Evolutionary conservation across 228 moss, liverwort and hornwort genomes (phyloP).

Genomic region (Sphagnum fallax): DNA sequence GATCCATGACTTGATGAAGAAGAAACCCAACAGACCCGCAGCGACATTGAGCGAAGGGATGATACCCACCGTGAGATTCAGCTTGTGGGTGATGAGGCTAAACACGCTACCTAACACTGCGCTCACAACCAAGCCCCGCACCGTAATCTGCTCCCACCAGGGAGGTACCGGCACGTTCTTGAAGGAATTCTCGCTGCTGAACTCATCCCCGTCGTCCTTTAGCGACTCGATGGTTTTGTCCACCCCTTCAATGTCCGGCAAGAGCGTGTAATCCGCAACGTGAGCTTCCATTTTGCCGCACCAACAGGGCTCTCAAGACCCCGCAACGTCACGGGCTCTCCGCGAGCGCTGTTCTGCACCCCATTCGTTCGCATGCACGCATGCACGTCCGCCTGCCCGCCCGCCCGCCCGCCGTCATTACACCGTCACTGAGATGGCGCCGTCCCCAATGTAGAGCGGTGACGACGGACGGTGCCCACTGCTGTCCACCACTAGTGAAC

Average conservation of each 20-base stretch:
- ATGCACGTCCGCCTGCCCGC: too few relatives aligned
- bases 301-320: background rate
- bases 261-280: background rate
- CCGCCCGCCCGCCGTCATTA: too few relatives aligned
- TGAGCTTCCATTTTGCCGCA: background rate
- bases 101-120: constrained; percentile 49
- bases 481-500: too few relatives aligned
- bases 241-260: constrained; percentile 5
- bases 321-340: background rate
- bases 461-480: too few relatives aligned
- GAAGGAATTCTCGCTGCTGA: constrained; percentile 24
- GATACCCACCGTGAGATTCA: constrained; percentile 68
- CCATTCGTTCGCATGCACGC: too few relatives aligned
- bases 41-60: constrained; percentile 87
- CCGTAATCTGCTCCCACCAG: constrained; percentile 81
- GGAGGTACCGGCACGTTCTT: constrained; percentile 48
- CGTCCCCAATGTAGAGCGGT: too few relatives aligned
- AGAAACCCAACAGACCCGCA: constrained; percentile 74
- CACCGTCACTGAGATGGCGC: too few relatives aligned
- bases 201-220: background rate
- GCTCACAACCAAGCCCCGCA: constrained; percentile 61
- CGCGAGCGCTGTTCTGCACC: background rate
- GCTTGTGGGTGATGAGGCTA: constrained; percentile 81
- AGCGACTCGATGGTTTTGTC: background rate
- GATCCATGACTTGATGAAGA: constrained; percentile 73